Conservation (phyloP, 2,329 filamentous ascomycete genomes). For the Cyclaneusma minus region DNA sequence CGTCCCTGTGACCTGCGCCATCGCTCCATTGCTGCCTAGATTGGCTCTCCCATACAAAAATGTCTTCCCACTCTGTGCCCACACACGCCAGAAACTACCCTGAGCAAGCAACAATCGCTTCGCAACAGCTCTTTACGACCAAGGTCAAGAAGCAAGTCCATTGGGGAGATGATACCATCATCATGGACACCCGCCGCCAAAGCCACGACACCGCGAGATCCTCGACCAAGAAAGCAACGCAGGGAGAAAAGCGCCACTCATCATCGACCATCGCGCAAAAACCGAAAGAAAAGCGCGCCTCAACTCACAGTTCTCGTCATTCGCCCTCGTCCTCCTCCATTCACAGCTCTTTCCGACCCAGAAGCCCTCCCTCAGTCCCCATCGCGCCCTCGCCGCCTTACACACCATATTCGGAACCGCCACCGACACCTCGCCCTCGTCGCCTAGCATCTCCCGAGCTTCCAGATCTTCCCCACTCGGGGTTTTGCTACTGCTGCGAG, state of each 20-base stretch:
- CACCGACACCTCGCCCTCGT: conserved; percentile 11
- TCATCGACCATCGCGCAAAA: background rate
- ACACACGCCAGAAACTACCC: no score
- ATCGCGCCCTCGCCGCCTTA: conserved; percentile 5
- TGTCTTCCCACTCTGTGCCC: no score
- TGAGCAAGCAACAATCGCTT: no score
- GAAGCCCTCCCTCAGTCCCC: background rate
- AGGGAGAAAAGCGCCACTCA: background rate
- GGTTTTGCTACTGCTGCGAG: conserved; percentile 7
- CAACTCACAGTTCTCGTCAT: no score
- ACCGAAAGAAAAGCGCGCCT: background rate
- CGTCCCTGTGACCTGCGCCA: no score
- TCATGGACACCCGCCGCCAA: conserved; percentile 5
- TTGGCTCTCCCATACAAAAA: no score
- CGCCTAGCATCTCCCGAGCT: conserved; percentile 13
- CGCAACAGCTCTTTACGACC: no score
- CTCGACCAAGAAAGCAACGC: conserved; percentile 1
- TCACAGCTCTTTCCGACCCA: no score
- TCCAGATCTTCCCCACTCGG: conserved; percentile 5
- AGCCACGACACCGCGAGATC: background rate
- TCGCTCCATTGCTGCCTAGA: no score
- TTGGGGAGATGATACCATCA: conserved; percentile 8
- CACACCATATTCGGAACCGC: conserved; percentile 4
- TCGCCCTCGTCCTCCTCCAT: no score
- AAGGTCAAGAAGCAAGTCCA: conserved; percentile 9